Evolutionary conservation across 2,329 filamentous ascomycete species (phyloP), one percentile per base, ranked within the genome.

Genomic region (Zasmidium angulare): DNA sequence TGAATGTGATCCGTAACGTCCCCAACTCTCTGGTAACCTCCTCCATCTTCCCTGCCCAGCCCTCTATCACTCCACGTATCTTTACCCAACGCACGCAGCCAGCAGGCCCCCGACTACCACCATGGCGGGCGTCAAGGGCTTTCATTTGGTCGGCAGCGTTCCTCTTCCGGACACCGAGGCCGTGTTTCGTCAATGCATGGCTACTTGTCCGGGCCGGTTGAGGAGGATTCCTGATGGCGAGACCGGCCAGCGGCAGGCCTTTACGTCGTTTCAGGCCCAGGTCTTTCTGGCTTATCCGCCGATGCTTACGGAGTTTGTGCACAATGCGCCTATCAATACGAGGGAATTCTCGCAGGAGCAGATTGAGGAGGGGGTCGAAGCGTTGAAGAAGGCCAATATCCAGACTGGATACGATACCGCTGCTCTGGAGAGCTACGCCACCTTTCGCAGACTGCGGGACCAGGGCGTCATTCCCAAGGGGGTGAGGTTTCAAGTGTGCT

Each of bases 201-300:
- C 65, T 6, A 61, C 61, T 3, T 67, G 78, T 1, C 70, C 74
- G 2, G 58, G 63, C 21, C 75, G 74, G 12, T 64, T 79, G 23
- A 67, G 64, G 23, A 71, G 72, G 31, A 71, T 79, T 2, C 76
- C 77, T 2, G 78, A 79, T 61, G 77, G 77, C 50, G 77, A 80
- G 61, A 74, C 75, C 6, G 75, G 69, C 14, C 48, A 69, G 46
- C 69, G 77, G 24, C 50, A 69, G 9, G 67, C 64, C 26, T 78
- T 73, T 55, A 70, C 74, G 14, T 53, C 55, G 36, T 78, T 69
- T 63, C 77, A 77, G 62, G 56, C 63, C 23, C 52, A 60, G 14
- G 60, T 72, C 22, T 76, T 78, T 63, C 49, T 57, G 23, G 61
- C 56, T 7, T 65, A 64, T 23, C 67, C 68, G 2, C 51, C 62